These are phyloP conservation scores for Dentipellis fragilis DNA, from an alignment of 768 basidiomycete species.

Conservation along the genomic window DNA sequence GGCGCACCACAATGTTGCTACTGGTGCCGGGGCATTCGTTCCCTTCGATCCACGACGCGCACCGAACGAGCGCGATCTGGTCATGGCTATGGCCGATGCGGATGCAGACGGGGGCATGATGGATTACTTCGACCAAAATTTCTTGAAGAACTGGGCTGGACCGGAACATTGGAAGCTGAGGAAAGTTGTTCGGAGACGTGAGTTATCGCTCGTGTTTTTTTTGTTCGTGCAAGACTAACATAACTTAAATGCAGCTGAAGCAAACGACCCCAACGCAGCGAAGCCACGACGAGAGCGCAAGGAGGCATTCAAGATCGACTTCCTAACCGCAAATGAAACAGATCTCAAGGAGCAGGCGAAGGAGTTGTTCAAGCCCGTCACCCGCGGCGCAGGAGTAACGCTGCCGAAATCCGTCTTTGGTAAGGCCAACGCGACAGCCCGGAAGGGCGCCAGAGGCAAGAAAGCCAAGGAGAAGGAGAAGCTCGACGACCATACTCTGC, in stretches of 20 bases:
- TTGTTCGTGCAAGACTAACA: not conserved
- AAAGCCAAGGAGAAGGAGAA: slow-evolving; percentile 47
- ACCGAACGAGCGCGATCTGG: slow-evolving; percentile 68
- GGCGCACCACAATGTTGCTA: slow-evolving; percentile 29
- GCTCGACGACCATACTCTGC: slow-evolving; percentile 67
- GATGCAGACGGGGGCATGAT: slow-evolving; percentile 55
- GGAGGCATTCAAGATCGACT: slow-evolving; percentile 77
- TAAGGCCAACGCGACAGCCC: slow-evolving; percentile 24
- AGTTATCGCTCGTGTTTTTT: slow-evolving; percentile 16
- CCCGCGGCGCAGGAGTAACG: slow-evolving; percentile 60
- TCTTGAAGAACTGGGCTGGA: slow-evolving; percentile 95
- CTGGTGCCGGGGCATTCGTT: slow-evolving; percentile 46
- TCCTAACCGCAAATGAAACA: slow-evolving; percentile 49
- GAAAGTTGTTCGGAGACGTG: slow-evolving; percentile 71
- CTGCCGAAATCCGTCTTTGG: slow-evolving; percentile 29
- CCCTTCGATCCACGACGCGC: slow-evolving; percentile 82
- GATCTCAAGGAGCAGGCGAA: slow-evolving; percentile 51
- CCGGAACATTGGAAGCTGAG: slow-evolving; percentile 97
- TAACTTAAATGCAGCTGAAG: slow-evolving; percentile 27
- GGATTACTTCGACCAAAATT: slow-evolving; percentile 85
- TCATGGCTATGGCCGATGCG: slow-evolving; percentile 75
- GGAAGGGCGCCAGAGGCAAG: slow-evolving; percentile 37
- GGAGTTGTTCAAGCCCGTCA: slow-evolving; percentile 70
- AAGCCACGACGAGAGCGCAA: slow-evolving; percentile 63
- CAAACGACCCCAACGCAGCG: slow-evolving; percentile 37